phyloP scores from a whole-genome alignment of 2,329 filamentous ascomycete genomes.

The Penicillium sp. region DNA sequence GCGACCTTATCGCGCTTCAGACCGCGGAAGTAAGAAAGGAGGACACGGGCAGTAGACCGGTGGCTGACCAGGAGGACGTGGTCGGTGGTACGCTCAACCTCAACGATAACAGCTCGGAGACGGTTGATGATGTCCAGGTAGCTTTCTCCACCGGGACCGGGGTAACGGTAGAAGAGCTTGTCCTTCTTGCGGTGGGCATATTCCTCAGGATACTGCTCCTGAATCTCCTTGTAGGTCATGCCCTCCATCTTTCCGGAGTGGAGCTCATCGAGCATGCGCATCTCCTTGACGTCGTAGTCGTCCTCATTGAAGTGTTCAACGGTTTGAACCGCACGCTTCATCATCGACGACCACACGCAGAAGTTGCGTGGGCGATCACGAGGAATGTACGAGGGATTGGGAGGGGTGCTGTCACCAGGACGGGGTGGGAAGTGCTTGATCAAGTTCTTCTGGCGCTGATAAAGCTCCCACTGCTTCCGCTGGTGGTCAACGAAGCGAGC shows the following conservation, averaged over 20 bases:
- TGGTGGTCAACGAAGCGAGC: conserved; percentile 84
- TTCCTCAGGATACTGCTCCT: conserved; percentile 76
- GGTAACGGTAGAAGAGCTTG: conserved; percentile 96
- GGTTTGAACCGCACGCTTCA: conserved; percentile 86
- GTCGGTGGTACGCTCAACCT: conserved; percentile 96
- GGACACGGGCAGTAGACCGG: conserved; percentile 86
- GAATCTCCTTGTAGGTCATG: conserved; percentile 91
- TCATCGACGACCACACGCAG: conserved; percentile 98
- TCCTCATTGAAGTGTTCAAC: conserved; percentile 93
- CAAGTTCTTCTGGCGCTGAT: conserved; percentile 78
- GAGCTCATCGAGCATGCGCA: conserved; percentile 97
- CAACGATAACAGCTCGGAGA: conserved; percentile 91
- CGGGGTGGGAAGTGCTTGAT: conserved; percentile 85
- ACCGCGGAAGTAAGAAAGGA: conserved; percentile 97
- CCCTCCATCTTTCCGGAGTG: conserved; percentile 93
- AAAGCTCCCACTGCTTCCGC: conserved; percentile 78
- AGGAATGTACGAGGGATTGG: conserved; percentile 77
- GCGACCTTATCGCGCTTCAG: conserved; percentile 89
- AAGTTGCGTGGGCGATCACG: conserved; percentile 78
- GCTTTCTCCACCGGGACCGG: conserved; percentile 91
- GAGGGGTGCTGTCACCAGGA: conserved; percentile 89
- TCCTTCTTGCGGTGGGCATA: conserved; percentile 79
- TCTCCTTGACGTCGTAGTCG: conserved; percentile 94
- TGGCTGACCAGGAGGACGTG: conserved; percentile 92
- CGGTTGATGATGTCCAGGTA: conserved; percentile 98